Evolutionary conservation across 768 basidiomycete genomes (phyloP), one percentile per base, ranked within the genome.

Genomic region (Suillus sp.): DNA sequence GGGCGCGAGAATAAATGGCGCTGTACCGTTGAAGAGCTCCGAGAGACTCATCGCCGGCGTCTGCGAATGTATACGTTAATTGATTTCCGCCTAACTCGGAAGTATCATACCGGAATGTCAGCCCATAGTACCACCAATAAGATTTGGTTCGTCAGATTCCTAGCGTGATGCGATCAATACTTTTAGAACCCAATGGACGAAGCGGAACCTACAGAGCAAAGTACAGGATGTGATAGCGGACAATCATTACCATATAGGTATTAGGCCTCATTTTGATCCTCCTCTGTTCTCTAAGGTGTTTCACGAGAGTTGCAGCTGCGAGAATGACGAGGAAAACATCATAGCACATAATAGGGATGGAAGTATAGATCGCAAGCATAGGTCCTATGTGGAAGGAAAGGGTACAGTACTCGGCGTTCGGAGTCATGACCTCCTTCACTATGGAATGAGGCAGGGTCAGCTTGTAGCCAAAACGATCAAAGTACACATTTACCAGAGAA

Each of bases 1-100:
- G 6, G 56, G 56, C 18, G 56, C 56, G 6, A 57, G 38, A 57
- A 57, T n/a, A 30, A 57, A 57, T 6, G 56, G 56, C 20, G 56
- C 56, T 0, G 56, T 57, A 20, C 38, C 25, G 25, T 27, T 57
- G 34, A 57, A 57, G 56, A 57, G 56, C 6, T 40, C 38, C 4
- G 56, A 6, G 25, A 57, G 38, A 30, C 56, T 57, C 56, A 30
- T 30, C 11, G 38, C 56, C 27, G 25, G 38, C 3, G 3, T 20
- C 56, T 57, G 37, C 18, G 37, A 40, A 20, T 38, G 20, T 27
- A 57, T 57, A 11, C 11, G 11, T 57, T 13, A 57, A 16, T 3
- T 6, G 3, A 57, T 57, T 6, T 40, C 11, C 20, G 27, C 9
- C 40, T 25, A 30, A 13, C 10, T 20, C 6, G 11, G 18, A 27